Conservation (phyloP, 164 flowering plant genomes). For the grape (Vitis vinifera) region DNA sequence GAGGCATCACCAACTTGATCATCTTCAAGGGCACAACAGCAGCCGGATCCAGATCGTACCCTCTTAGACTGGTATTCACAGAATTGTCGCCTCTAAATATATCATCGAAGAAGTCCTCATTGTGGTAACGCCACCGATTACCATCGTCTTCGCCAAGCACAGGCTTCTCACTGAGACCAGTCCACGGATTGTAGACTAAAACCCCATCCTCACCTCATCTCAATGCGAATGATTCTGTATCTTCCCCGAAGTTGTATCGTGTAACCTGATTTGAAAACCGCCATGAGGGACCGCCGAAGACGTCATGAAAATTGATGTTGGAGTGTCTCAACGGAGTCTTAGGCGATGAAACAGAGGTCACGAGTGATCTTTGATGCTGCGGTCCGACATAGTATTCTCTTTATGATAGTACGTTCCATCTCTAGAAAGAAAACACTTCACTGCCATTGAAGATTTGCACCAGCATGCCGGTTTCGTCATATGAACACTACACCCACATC, state of each 20-base stretch:
- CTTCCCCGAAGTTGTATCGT: slow-evolving; percentile 28
- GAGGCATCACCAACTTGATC: too few relatives aligned
- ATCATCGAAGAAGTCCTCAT: slow-evolving; percentile 68
- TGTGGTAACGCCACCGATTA: slow-evolving; percentile 33
- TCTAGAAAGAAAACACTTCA: too few relatives aligned
- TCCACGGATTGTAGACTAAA: slow-evolving; percentile 20
- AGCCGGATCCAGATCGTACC: slow-evolving; percentile 20
- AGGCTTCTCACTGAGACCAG: slow-evolving; percentile 54
- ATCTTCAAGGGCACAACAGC: too few relatives aligned
- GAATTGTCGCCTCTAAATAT: slow-evolving; percentile 56
- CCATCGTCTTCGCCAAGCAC: slow-evolving; percentile 67
- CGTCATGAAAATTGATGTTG: slow-evolving; percentile 77
- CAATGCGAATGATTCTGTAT: slow-evolving; percentile 3
- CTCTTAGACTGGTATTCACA: slow-evolving; percentile 34
- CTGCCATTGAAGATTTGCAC: too few relatives aligned
- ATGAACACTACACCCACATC: too few relatives aligned
- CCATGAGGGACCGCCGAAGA: slow-evolving; percentile 94
- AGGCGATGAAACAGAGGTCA: slow-evolving; percentile 19
- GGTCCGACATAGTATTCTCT: slow-evolving; percentile 39
- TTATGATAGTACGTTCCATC: slow-evolving; percentile 56
- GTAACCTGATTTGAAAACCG: slow-evolving; percentile 46
- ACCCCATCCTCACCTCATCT: slow-evolving; percentile 20
- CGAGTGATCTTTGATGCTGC: slow-evolving; percentile 29
- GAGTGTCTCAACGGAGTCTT: slow-evolving; percentile 18
- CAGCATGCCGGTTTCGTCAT: too few relatives aligned